Conservation (phyloP, 306 rosid species). For the Lupinus albus region DNA sequence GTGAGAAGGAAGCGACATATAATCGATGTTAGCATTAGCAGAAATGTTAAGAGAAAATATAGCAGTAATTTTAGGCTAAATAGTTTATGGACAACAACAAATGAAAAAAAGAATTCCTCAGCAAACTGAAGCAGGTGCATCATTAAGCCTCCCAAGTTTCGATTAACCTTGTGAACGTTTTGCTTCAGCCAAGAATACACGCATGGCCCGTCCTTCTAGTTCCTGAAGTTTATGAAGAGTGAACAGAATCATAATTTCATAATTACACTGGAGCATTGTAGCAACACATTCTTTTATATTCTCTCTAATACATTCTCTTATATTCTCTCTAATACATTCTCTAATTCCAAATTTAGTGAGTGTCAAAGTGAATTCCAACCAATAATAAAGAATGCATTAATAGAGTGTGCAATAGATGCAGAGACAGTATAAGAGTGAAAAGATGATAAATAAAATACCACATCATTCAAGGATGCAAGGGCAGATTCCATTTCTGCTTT, state of each 20-base stretch:
- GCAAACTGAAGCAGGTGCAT: conserved; percentile 32
- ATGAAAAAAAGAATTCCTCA: conserved; percentile 39
- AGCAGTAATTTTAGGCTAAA: too few relatives aligned
- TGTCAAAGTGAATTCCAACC: too few relatives aligned
- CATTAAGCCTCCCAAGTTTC: conserved; percentile 32
- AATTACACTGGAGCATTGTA: background rate
- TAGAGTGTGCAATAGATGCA: background rate
- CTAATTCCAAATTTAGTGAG: too few relatives aligned
- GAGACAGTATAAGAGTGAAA: conserved; percentile 7
- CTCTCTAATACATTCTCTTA: too few relatives aligned
- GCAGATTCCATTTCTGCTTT: conserved; percentile 88
- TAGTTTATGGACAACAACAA: conserved; percentile 35
- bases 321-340: too few relatives aligned
- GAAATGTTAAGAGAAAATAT: conserved; percentile 34
- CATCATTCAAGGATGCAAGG: conserved; percentile 60
- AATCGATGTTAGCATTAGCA: conserved; percentile 40
- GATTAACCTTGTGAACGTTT: conserved; percentile 50
- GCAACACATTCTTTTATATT: too few relatives aligned
- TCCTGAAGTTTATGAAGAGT: conserved; percentile 52
- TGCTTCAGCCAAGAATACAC: conserved; percentile 92
- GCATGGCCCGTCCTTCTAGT: conserved; percentile 78
- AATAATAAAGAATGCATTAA: too few relatives aligned
- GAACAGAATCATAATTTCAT: conserved; percentile 16
- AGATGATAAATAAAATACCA: conserved; percentile 51
- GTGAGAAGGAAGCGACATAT: conserved; percentile 34